A percentile compares a stretch with the other conserved stretches of the same genome.
These are phyloP conservation scores for Cutaneotrichosporon dermatis DNA, from an alignment of 1,284 basidiomycete species.

Conservation along the genomic window DNA sequence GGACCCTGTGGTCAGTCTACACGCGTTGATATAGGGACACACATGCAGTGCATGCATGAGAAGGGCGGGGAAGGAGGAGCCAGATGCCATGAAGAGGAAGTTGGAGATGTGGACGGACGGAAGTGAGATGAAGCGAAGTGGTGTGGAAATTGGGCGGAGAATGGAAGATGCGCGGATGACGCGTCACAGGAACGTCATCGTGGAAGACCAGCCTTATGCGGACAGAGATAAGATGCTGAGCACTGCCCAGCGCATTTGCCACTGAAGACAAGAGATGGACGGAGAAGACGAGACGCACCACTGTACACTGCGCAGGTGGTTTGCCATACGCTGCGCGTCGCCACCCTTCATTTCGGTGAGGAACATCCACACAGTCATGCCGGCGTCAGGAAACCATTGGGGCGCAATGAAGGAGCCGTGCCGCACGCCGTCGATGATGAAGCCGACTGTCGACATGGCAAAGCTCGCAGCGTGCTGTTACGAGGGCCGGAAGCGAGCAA, in stretches of 20 bases:
- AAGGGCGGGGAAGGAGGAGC: background rate
- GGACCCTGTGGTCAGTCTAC: constrained; percentile 4
- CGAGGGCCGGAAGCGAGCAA: too few species aligned
- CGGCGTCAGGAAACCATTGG: constrained; percentile 15
- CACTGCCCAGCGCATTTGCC: too few species aligned
- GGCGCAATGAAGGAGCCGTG: constrained; percentile 12
- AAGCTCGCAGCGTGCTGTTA: background rate
- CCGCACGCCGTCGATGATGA: constrained; percentile 13
- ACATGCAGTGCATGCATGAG: background rate
- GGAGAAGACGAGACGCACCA: constrained; percentile 5
- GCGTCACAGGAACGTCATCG: too few species aligned
- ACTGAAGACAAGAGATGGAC: too few species aligned
- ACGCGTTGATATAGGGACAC: too few species aligned
- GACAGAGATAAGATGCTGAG: too few species aligned
- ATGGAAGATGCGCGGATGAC: too few species aligned
- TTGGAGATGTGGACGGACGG: too few species aligned
- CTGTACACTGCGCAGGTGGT: constrained; percentile 1
- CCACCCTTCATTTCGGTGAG: constrained; percentile 1
- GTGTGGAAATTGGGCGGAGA: too few species aligned
- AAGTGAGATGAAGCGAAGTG: too few species aligned
- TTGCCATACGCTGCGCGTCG: constrained; percentile 4
- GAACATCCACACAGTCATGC: constrained; percentile 16
- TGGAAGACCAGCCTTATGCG: too few species aligned
- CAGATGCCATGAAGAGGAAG: too few species aligned
- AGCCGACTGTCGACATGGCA: constrained; percentile 10